Conservation (phyloP, 768 basidiomycete genomes). For the Lenzites betulinus region DNA sequence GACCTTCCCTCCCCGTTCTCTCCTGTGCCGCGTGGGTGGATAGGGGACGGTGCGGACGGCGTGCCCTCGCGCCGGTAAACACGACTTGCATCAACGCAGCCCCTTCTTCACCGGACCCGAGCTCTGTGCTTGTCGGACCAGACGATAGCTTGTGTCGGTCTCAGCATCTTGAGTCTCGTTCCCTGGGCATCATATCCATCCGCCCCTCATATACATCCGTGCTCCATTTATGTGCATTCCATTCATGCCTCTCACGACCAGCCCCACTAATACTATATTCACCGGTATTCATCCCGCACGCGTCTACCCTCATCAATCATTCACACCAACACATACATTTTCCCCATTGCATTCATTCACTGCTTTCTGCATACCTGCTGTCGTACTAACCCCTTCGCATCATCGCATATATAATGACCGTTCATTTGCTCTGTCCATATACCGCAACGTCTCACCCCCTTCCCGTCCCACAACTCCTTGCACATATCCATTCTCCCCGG, state of each 20-base stretch:
- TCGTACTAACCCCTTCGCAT: slow-evolving; percentile 15
- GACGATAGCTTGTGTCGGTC: background rate
- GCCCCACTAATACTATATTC: slow-evolving; percentile 15
- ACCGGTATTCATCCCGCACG: slow-evolving; percentile 10
- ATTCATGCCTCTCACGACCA: slow-evolving; percentile 2
- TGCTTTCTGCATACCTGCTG: slow-evolving; percentile 11
- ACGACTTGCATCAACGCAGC: background rate
- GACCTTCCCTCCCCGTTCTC: slow-evolving; percentile 22
- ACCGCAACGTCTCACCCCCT: background rate
- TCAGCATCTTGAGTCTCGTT: background rate
- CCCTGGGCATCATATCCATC: background rate
- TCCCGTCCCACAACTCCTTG: background rate
- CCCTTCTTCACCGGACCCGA: no score
- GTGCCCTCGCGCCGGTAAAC: background rate
- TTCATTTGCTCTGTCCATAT: slow-evolving; percentile 17
- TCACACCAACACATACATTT: background rate
- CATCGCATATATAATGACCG: slow-evolving; percentile 20
- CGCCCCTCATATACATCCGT: background rate
- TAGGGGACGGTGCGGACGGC: background rate
- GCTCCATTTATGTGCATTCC: background rate
- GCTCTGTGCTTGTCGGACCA: background rate
- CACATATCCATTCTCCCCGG: background rate
- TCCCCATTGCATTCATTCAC: background rate
- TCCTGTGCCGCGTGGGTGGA: slow-evolving; percentile 10
- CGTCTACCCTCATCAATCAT: background rate